Conservation (phyloP, 2,329 filamentous ascomycete genomes). For the Ambrosiella cleistominuta region DNA sequence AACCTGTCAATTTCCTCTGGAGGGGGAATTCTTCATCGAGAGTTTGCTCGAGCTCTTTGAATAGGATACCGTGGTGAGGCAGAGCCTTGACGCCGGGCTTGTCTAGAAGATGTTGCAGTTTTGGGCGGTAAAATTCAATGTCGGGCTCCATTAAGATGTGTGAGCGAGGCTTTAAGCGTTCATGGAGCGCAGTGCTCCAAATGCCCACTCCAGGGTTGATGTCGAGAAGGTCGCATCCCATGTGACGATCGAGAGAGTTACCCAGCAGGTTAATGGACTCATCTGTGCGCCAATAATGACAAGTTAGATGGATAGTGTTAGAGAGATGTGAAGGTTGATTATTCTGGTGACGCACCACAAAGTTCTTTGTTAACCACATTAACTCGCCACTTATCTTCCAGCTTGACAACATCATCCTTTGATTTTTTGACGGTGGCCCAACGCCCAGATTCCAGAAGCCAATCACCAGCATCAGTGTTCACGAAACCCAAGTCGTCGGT, state of each 20-base stretch:
- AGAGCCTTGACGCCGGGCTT: slow-evolving; percentile 32
- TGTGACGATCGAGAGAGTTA: slow-evolving; percentile 48
- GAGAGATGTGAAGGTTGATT: too few species aligned
- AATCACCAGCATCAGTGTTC: too few species aligned
- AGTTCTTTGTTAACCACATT: too few species aligned
- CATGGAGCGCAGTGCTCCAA: slow-evolving; percentile 62
- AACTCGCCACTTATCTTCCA: too few species aligned
- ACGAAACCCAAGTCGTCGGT: too few species aligned
- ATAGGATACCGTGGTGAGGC: slow-evolving; percentile 39
- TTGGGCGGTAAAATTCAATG: slow-evolving; percentile 35
- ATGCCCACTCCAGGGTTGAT: slow-evolving; percentile 65
- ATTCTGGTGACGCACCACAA: too few species aligned
- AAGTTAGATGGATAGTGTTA: too few species aligned
- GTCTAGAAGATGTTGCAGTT: slow-evolving; percentile 40
- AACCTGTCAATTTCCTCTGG: slow-evolving; percentile 28
- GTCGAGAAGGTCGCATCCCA: slow-evolving; percentile 72
- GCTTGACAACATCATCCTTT: too few species aligned
- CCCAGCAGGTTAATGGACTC: slow-evolving; percentile 54
- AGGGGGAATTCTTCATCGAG: slow-evolving; percentile 32
- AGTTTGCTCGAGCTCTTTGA: slow-evolving; percentile 38
- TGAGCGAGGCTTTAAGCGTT: slow-evolving; percentile 55
- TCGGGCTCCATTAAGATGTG: slow-evolving; percentile 74
- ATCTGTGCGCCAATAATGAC: slow-evolving; percentile 26
- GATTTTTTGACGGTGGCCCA: too few species aligned
- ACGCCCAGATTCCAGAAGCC: too few species aligned